phyloP scores from a whole-genome alignment of 2,329 filamentous ascomycete genomes.

The Chaetomium sp. region DNA sequence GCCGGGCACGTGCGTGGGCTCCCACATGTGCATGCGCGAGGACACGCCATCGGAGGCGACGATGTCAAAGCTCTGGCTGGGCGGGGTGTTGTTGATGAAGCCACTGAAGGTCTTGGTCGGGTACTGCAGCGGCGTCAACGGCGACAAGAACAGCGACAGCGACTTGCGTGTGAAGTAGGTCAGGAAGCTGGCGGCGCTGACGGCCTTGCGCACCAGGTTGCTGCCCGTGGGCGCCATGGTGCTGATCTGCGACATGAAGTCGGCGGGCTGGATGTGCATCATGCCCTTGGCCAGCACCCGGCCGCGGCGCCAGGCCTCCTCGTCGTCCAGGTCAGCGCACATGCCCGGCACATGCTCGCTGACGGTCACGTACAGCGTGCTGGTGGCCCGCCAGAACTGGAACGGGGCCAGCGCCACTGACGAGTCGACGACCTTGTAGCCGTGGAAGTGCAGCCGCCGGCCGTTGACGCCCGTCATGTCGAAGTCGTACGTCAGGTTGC shows the following conservation, averaged over 20 bases:
- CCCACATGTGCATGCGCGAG: conserved; percentile 51
- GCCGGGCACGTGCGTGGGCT: conserved; percentile 36
- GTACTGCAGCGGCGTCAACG: conserved; percentile 51
- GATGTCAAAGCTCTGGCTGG: conserved; percentile 37
- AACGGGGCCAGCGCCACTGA: conserved; percentile 49
- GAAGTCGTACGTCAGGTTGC: conserved; percentile 56
- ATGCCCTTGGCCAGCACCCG: conserved; percentile 52
- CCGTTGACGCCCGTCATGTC: conserved; percentile 51
- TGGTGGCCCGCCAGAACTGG: conserved; percentile 56
- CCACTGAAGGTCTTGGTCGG: conserved; percentile 41
- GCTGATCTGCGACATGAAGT: conserved; percentile 50
- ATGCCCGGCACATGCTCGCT: conserved; percentile 32
- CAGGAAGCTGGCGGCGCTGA: conserved; percentile 45
- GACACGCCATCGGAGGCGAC: conserved; percentile 46
- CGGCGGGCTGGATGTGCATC: conserved; percentile 46
- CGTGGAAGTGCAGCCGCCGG: conserved; percentile 50
- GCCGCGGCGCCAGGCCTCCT: conserved; percentile 37
- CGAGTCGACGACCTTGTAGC: conserved; percentile 56
- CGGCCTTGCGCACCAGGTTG: conserved; percentile 37
- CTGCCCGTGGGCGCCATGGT: conserved; percentile 47
- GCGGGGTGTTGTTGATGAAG: conserved; percentile 46
- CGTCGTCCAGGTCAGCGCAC: conserved; percentile 25
- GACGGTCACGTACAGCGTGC: conserved; percentile 56
- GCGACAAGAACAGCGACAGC: conserved; percentile 46
- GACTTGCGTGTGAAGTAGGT: conserved; percentile 51